Conservation (phyloP, 768 basidiomycete species). For the Artomyces pyxidatus region DNA sequence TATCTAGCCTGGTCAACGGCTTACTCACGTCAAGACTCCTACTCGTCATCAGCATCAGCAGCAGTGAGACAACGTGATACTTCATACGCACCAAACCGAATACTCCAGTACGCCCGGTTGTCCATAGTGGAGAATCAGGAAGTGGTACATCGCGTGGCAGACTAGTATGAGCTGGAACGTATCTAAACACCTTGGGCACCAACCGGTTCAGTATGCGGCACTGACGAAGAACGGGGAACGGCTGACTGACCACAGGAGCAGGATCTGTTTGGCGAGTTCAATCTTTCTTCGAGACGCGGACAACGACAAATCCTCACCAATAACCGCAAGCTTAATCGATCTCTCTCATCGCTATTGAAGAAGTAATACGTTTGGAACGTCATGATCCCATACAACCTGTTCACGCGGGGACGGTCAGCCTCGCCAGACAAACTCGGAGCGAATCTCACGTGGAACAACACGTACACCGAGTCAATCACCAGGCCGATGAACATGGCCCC, state of each 20-base stretch:
- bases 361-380: not conserved
- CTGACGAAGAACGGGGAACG: not conserved
- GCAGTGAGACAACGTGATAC: not conserved
- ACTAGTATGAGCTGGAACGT: conserved; percentile 3
- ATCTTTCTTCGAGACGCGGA: not conserved
- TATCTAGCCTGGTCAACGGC: not conserved
- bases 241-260: not conserved
- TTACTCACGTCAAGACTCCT: conserved; percentile 5
- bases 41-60: too few species aligned
- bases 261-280: not conserved
- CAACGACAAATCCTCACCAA: not conserved
- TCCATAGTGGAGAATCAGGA: not conserved
- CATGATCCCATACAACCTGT: conserved; percentile 4
- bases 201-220: not conserved
- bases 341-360: not conserved
- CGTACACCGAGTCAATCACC: not conserved
- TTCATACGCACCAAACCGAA: conserved; percentile 1
- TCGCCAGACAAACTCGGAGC: not conserved
- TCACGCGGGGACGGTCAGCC: not conserved
- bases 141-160: conserved; percentile 1
- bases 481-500: conserved; percentile 4
- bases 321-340: not conserved
- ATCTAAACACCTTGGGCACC: not conserved
- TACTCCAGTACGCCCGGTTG: not conserved
- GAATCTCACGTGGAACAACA: not conserved